These are phyloP conservation scores for Leptographium radiaticola DNA, from an alignment of 2,329 filamentous ascomycete genomes.

Conservation along the genomic window DNA sequence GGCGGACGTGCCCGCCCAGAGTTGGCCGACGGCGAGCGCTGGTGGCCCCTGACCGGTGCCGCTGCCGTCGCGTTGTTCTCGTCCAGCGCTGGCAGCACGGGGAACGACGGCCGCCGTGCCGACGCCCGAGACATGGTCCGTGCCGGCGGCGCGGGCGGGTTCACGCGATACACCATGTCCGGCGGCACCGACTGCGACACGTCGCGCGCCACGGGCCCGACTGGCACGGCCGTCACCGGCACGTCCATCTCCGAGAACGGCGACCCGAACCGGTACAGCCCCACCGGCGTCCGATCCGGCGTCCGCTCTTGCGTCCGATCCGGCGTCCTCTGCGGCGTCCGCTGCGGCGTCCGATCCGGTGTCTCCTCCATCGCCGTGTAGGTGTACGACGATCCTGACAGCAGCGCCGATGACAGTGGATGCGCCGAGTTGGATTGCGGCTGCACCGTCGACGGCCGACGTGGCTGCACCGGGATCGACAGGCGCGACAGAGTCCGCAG, in stretches of 20 bases:
- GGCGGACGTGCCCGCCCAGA: constrained; percentile 31
- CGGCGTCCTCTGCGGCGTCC: constrained; percentile 8
- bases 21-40: neutral
- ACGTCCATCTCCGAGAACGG: constrained; percentile 87
- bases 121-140: constrained; percentile 43
- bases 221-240: constrained; percentile 59
- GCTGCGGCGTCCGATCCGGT: constrained; percentile 38
- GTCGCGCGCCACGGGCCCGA: constrained; percentile 64
- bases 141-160: constrained; percentile 17
- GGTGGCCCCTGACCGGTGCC: constrained; percentile 9
- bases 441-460: constrained; percentile 11
- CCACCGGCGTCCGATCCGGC: constrained; percentile 40
- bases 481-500: constrained; percentile 50
- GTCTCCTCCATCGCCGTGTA: constrained; percentile 13
- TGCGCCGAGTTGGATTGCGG: constrained; percentile 11
- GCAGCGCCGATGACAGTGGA: constrained; percentile 9
- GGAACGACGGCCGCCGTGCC: constrained; percentile 52
- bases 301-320: constrained; percentile 25
- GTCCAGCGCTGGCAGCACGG: constrained; percentile 54
- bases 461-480: constrained; percentile 34
- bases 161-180: constrained; percentile 65
- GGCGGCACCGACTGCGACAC: constrained; percentile 84
- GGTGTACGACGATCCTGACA: constrained; percentile 8
- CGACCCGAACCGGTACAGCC: constrained; percentile 65
- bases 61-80: constrained; percentile 35